phyloP scores from a whole-genome alignment of 768 basidiomycete species.

The Austroboletus festivus region DNA sequence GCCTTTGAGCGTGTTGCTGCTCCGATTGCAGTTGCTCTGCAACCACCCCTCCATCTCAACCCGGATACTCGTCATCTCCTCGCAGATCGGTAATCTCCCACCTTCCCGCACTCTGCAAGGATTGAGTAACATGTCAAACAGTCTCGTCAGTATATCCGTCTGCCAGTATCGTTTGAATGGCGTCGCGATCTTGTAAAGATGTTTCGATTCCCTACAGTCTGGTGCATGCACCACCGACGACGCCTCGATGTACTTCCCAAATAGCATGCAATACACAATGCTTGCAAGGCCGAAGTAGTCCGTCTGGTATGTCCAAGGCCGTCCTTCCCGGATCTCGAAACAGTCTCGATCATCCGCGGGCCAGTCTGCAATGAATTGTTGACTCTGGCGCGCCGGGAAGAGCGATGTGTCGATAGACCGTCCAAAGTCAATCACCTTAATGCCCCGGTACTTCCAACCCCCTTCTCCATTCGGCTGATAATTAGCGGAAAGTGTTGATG shows the following conservation, averaged over 20 bases:
- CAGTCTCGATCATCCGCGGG: conserved; percentile 88
- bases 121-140: conserved; percentile 89
- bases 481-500: conserved; percentile 64
- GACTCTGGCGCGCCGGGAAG: conserved; percentile 63
- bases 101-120: conserved; percentile 57
- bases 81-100: conserved; percentile 65
- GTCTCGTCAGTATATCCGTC: conserved; percentile 72
- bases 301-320: conserved; percentile 90
- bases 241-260: conserved; percentile 91
- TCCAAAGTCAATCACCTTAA: conserved; percentile 97
- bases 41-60: conserved; percentile 88
- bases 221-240: conserved; percentile 45
- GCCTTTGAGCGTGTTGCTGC: conserved; percentile 75
- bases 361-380: conserved; percentile 87
- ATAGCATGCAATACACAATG: conserved; percentile 93
- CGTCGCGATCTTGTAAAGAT: conserved; percentile 62
- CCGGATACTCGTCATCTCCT: conserved; percentile 62
- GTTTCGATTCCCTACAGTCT: conserved; percentile 29
- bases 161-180: conserved; percentile 97
- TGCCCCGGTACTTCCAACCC: conserved; percentile 86
- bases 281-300: conserved; percentile 97
- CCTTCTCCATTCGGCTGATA: conserved; percentile 77
- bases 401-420: conserved; percentile 82
- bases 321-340: conserved; percentile 78
- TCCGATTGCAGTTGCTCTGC: conserved; percentile 80